Evolutionary conservation across 2,329 filamentous ascomycete species (phyloP).

Genomic region (Fusarium tupiense): DNA sequence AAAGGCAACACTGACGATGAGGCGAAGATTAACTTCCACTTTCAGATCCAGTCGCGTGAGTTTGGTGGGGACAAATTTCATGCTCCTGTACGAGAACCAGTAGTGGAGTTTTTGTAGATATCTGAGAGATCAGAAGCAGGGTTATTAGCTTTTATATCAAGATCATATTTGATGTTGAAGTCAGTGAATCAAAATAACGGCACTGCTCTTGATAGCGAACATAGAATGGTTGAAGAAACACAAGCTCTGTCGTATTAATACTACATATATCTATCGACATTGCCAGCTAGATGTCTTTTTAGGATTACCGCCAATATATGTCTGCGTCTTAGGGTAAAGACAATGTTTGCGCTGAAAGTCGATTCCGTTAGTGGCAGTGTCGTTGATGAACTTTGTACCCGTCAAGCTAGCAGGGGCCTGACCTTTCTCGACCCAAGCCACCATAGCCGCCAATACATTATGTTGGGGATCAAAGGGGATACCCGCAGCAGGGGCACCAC

Average conservation of each 20-base stretch:
- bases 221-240: fast-evolving
- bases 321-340: constrained; percentile 14
- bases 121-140: neutral
- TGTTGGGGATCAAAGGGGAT: constrained; percentile 46
- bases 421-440: constrained; percentile 59
- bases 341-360: constrained; percentile 24
- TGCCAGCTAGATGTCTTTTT: neutral
- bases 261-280: neutral
- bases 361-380: neutral
- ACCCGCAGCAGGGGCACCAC: constrained; percentile 27
- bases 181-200: fast-evolving
- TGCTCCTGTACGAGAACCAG: neutral
- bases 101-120: neutral
- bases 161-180: fast-evolving
- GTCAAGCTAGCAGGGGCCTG: constrained; percentile 52
- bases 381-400: constrained; percentile 46
- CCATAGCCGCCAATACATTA: constrained; percentile 59
- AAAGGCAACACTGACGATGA: neutral
- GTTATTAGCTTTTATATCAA: neutral
- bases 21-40: neutral
- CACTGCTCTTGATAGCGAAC: neutral
- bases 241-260: neutral
- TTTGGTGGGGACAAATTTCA: neutral
- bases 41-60: neutral
- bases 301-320: constrained; percentile 5